phyloP scores from a whole-genome alignment of 805 yeast species.

The Saccharomycopsis schoenii region DNA sequence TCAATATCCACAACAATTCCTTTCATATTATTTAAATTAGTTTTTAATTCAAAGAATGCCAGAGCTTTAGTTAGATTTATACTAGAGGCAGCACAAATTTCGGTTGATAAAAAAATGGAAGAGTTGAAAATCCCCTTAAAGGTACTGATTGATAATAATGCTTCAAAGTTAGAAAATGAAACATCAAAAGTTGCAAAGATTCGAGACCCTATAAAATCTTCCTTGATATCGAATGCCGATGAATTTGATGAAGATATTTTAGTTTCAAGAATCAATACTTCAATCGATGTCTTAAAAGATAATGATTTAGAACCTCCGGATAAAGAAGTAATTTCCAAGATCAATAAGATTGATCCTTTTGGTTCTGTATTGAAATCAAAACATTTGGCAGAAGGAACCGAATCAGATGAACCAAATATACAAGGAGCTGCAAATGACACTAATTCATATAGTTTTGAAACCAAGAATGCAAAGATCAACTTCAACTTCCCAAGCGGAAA shows the following conservation, averaged over 20 bases:
- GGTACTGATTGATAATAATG: neutral
- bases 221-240: neutral
- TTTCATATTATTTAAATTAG: neutral
- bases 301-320: neutral
- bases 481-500: neutral
- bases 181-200: neutral
- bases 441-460: neutral
- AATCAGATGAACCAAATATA: neutral
- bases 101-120: neutral
- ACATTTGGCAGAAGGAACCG: neutral
- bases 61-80: neutral
- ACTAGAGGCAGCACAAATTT: neutral
- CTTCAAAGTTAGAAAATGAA: neutral
- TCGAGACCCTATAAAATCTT: neutral
- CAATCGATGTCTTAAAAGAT: neutral
- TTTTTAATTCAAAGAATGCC: neutral
- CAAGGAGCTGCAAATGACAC: neutral
- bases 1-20: neutral
- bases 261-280: neutral
- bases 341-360: neutral
- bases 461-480: neutral
- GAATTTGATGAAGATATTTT: neutral
- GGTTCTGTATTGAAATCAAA: neutral
- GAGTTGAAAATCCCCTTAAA: neutral
- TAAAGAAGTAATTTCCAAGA: neutral